phyloP scores from a whole-genome alignment of 108 stramenopile species.

The Chaetoceros muelleri region DNA sequence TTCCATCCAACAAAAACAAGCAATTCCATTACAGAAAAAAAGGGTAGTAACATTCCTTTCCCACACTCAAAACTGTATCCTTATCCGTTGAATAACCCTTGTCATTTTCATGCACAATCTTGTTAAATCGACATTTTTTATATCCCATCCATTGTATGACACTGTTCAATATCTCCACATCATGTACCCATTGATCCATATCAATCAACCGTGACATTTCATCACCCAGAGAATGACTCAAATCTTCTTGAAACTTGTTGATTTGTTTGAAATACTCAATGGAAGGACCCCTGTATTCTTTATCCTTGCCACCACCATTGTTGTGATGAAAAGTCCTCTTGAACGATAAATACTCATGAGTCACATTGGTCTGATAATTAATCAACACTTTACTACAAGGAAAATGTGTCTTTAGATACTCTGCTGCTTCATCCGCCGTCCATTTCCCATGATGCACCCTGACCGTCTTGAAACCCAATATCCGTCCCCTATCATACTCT shows the following conservation, averaged over 20 bases:
- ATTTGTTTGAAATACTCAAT: background rate
- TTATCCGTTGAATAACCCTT: background rate
- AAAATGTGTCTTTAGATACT: slow-evolving; percentile 19
- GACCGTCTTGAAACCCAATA: slow-evolving; percentile 28
- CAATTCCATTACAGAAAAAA: no score
- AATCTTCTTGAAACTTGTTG: background rate
- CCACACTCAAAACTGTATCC: background rate
- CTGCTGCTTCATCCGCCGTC: slow-evolving; percentile 5
- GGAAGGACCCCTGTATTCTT: background rate
- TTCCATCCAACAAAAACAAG: no score
- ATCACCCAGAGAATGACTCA: slow-evolving; percentile 11
- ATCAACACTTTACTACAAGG: slow-evolving; percentile 22
- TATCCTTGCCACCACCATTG: background rate
- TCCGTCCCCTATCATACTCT: slow-evolving; percentile 5
- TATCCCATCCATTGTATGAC: slow-evolving; percentile 25
- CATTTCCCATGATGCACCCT: slow-evolving; percentile 3
- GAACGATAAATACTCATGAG: slow-evolving; percentile 8
- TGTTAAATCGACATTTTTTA: slow-evolving; percentile 5
- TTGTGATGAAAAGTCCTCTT: slow-evolving; percentile 1
- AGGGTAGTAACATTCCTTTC: background rate
- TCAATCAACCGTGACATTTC: slow-evolving; percentile 14
- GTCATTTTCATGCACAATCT: slow-evolving; percentile 3
- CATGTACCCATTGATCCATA: slow-evolving; percentile 15
- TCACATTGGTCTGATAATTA: slow-evolving; percentile 10
- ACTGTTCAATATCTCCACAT: slow-evolving; percentile 17